Evolutionary conservation across 345 rosid genomes (phyloP), one percentile per base, ranked within the genome.

Genomic region (Arabis alpina): DNA sequence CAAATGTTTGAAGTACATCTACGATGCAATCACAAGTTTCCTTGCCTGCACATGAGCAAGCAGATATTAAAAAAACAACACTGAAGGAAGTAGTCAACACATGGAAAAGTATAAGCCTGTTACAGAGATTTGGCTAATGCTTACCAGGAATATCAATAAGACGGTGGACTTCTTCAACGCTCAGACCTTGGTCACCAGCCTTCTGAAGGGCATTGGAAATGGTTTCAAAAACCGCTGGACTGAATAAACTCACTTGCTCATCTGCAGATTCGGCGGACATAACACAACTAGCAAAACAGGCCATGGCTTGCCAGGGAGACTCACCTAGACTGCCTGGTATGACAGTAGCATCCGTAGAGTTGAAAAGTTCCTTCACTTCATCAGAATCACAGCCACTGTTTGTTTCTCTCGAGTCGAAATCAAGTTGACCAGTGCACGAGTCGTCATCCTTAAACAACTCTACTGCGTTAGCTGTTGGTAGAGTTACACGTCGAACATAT

Each of bases 131-230:
- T 56, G 45, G 52, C 57, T 34, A 51, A 57, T 19, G 61, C 65
- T 25, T 84, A 85, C 88, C 85, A 43, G 76, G 76, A 63, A 62
- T 64, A 60, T 81, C 85, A 60, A 74, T 56, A 59, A 80, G 71
- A 59, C 71, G 55, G 30, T 83, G 82, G 72, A 91, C 76, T 68
- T 88, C 91, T 81, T 81, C 83, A 50, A 82, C 59, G 77, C 84
- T 81, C 84, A 91, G 76, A 52, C 99, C 99, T 79, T 89, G 97
- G 78, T 94, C 99, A 72, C 99, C 99, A 67, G 96, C 89, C 82
- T 80, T 88, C 79, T 89, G 85, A 82, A 91, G 87, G 49, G 83
- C 84, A 73, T 70, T 28, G 75, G 80, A 82, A 66, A 84, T 57
- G 64, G 76, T 70, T 82, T 79, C 84, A 56, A 94, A 85, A 69